Conservation (phyloP, 1,284 basidiomycete species). For the Agaricales sp. region DNA sequence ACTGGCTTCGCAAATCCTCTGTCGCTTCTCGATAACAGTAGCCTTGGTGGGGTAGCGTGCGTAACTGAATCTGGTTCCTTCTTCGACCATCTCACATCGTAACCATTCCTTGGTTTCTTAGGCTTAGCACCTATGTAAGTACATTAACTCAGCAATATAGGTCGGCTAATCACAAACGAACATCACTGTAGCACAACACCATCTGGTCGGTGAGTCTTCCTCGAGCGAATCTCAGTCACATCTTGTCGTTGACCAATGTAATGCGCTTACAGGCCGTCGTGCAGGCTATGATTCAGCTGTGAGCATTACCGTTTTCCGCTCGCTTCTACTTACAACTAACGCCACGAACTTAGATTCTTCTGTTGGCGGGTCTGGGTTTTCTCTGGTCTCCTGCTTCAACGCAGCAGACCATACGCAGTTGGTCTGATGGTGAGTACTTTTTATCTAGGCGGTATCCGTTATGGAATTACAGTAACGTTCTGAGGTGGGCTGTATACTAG, state of each 20-base stretch:
- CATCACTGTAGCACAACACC: neutral
- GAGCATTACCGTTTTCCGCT: neutral
- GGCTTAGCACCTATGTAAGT: neutral
- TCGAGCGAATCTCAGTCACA: too few relatives aligned
- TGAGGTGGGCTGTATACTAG: neutral
- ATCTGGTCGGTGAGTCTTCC: neutral
- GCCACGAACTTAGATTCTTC: neutral
- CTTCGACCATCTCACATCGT: neutral
- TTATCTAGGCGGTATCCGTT: neutral
- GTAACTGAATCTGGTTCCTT: neutral
- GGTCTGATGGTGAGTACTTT: neutral
- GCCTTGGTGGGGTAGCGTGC: neutral
- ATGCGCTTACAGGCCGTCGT: neutral
- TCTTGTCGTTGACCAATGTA: too few relatives aligned
- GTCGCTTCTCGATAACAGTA: neutral
- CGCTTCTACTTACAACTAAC: neutral
- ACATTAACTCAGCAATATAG: too few relatives aligned
- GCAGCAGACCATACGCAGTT: neutral
- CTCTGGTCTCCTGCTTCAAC: neutral
- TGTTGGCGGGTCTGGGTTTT: neutral
- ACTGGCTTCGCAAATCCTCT: neutral
- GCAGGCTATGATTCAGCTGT: neutral
- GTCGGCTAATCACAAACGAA: too few relatives aligned
- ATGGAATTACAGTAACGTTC: neutral
- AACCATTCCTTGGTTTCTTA: neutral